phyloP scores from a whole-genome alignment of 1,284 basidiomycete species.

The Marasmius tenuissimus region DNA sequence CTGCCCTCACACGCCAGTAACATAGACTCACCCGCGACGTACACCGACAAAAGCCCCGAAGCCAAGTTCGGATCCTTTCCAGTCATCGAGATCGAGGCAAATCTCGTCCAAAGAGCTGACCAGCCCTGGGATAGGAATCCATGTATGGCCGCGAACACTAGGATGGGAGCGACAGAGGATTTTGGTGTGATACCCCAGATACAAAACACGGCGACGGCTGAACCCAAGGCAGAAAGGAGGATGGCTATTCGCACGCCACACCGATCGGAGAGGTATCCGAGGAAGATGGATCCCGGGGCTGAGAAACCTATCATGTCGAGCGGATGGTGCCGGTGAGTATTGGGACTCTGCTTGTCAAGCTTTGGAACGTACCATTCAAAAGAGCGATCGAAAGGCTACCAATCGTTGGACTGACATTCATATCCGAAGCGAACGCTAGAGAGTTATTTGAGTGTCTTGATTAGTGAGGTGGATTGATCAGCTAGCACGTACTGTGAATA shows the following conservation, averaged over 20 bases:
- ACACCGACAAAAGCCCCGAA: constrained; percentile 1
- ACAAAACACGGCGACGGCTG: constrained; percentile 8
- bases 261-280: constrained; percentile 11
- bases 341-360: not conserved
- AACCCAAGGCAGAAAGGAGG: constrained; percentile 7
- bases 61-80: not conserved
- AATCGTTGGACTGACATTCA: not conserved
- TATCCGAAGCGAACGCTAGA: constrained; percentile 10
- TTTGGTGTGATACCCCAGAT: constrained; percentile 7
- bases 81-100: not conserved
- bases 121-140: constrained; percentile 13
- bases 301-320: constrained; percentile 2
- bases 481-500: not conserved
- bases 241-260: constrained; percentile 9
- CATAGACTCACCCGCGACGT: not conserved
- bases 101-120: constrained; percentile 2
- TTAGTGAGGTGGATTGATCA: too few relatives aligned
- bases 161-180: not conserved
- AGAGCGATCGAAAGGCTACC: constrained; percentile 10
- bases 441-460: not conserved
- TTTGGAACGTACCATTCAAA: constrained; percentile 2
- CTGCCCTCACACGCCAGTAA: not conserved
- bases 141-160: constrained; percentile 6
- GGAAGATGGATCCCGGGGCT: constrained; percentile 8
- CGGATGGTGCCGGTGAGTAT: not conserved